Conservation (phyloP, 2,329 filamentous ascomycete species). For the Colletotrichum euphorbiae region DNA sequence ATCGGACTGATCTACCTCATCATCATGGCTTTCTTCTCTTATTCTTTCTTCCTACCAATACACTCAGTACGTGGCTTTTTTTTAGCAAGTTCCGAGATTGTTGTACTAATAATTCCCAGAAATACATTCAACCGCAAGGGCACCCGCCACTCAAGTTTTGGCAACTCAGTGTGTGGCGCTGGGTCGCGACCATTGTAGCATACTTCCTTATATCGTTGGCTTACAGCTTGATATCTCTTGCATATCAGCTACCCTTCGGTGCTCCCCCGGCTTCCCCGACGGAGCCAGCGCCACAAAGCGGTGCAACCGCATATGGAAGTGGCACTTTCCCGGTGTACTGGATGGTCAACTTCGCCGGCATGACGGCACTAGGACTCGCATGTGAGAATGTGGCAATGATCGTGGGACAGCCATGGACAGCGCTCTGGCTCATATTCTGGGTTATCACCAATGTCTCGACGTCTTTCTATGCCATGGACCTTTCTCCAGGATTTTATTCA, state of each 20-base stretch:
- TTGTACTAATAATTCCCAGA: constrained; percentile 34
- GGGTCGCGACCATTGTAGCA: constrained; percentile 64
- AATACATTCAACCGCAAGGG: constrained; percentile 65
- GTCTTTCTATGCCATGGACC: constrained; percentile 68
- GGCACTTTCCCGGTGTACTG: constrained; percentile 72
- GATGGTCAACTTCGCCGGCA: constrained; percentile 72
- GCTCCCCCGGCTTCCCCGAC: constrained; percentile 55
- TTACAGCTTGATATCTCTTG: constrained; percentile 72
- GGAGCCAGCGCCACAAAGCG: constrained; percentile 55
- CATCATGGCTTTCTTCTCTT: constrained; percentile 75
- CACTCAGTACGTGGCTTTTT: constrained; percentile 56
- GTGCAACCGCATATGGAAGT: constrained; percentile 66
- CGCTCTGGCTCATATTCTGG: constrained; percentile 75
- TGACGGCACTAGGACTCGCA: constrained; percentile 71
- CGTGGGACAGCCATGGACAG: constrained; percentile 68
- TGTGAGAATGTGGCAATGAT: constrained; percentile 75
- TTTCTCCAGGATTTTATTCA: constrained; percentile 68
- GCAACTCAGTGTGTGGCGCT: constrained; percentile 70
- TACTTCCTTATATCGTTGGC: constrained; percentile 72
- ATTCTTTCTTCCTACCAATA: constrained; percentile 72
- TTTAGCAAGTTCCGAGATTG: neutral
- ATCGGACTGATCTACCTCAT: constrained; percentile 76
- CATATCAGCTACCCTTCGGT: constrained; percentile 72
- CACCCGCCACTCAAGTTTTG: constrained; percentile 69
- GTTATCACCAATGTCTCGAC: constrained; percentile 74